These are phyloP conservation scores for Lathyrus sativus DNA, from an alignment of 306 rosid genomes.

Conservation along the genomic window DNA sequence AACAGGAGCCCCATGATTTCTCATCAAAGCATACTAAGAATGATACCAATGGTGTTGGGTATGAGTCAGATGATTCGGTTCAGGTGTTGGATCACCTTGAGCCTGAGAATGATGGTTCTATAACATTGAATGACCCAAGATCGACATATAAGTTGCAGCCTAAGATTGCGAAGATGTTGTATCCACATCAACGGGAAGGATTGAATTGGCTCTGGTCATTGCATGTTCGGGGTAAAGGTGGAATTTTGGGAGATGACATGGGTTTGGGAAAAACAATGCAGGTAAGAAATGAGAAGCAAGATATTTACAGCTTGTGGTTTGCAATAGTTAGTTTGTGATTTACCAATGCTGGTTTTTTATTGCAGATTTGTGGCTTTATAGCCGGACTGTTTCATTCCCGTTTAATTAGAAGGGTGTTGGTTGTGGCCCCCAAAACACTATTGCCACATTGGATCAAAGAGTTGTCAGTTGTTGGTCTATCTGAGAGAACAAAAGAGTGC, in stretches of 20 bases:
- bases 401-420: slow-evolving; percentile 69
- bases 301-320: slow-evolving; percentile 10
- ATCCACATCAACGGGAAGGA: slow-evolving; percentile 87
- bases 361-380: slow-evolving; percentile 85
- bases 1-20: slow-evolving; percentile 40
- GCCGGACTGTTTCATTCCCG: slow-evolving; percentile 80
- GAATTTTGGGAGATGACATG: slow-evolving; percentile 97
- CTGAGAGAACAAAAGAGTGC: slow-evolving; percentile 77
- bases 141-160: slow-evolving; percentile 63
- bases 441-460: slow-evolving; percentile 93
- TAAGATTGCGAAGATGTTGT: slow-evolving; percentile 68
- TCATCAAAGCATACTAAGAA: slow-evolving; percentile 38
- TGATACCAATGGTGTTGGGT: slow-evolving; percentile 23
- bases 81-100: slow-evolving; percentile 47
- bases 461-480: slow-evolving; percentile 79
- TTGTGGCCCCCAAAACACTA: slow-evolving; percentile 88
- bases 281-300: slow-evolving; percentile 48
- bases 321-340: slow-evolving; percentile 17
- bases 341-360: slow-evolving; percentile 29
- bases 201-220: slow-evolving; percentile 89
- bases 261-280: slow-evolving; percentile 98
- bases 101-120: slow-evolving; percentile 50
- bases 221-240: slow-evolving; percentile 87
- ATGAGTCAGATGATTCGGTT: slow-evolving; percentile 43
- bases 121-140: slow-evolving; percentile 52